Base-by-base conservation (phyloP, 1,284 basidiomycete genomes). In the Cerrena zonata region DNA sequence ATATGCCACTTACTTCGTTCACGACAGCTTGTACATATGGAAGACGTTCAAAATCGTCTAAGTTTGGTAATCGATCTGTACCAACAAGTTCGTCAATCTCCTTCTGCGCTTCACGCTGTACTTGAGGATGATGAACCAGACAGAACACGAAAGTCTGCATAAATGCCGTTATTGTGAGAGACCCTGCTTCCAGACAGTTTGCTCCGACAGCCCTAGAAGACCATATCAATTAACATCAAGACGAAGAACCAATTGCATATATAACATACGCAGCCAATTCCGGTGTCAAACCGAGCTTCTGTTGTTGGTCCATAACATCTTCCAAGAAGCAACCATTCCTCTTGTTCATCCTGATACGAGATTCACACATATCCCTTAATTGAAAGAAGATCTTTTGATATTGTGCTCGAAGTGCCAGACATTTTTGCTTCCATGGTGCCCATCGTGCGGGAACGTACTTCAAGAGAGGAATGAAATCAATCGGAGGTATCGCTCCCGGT, bases 31-130 rank as follows among this genome's bases (percentile, higher is more conserved):
- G 55, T 18, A 67, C 48, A 53, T 71, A 72, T 0, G 68, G 66
- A 19, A 73, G 50, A 3, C 56, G 52, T 4, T 56, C 51, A n/a
- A 65, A 48, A 49, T 74, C 71, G 1, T 60, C 59, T n/a, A 66
- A 57, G 5, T 55, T 56, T 0, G 72, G 72, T 7, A 64, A 26
- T 27, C 69, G 53, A 12, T 64, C 60, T 4, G 40, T 25, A 2
- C 70, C 69, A 38, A 71, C 57, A n/a, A 72, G 60, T 13, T 52
- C 49, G 53, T 73, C 69, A n/a, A 73, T 54, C 53, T 72, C 69
- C 36, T 55, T 59, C 36, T 67, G 67, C 2, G 66, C 68, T 26
- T 61, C 60, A 12, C 53, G 34, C 46, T 66, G 66, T 22, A 59
- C 54, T 19, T 68, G 62, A 2, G 67, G 69, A 50, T 64, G 57